Evolutionary conservation across 257 asterid species (phyloP).

Genomic region (Gentiana straminea): DNA sequence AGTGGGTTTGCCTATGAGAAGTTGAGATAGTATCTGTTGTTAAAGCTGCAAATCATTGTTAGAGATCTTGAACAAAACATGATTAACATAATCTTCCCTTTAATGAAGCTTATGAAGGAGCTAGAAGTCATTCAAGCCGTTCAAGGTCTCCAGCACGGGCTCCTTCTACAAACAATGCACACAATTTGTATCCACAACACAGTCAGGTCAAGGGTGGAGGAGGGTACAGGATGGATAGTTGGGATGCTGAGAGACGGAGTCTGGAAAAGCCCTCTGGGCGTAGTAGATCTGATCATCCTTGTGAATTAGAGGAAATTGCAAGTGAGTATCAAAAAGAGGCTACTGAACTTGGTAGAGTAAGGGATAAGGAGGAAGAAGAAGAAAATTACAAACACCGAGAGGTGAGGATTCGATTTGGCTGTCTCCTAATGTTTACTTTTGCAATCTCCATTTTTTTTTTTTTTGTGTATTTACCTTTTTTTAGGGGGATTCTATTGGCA

Average conservation of each 20-base stretch:
- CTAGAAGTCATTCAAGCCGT: constrained; percentile 69
- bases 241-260: constrained; percentile 58
- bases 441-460: background rate
- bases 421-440: constrained; percentile 2
- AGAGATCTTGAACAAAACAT: constrained; percentile 60
- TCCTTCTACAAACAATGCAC: constrained; percentile 36
- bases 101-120: constrained; percentile 99
- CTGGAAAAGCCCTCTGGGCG: constrained; percentile 38
- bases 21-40: constrained; percentile 61
- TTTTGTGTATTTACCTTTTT: too few relatives aligned
- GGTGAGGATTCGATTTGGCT: constrained; percentile 34
- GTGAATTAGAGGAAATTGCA: constrained; percentile 68
- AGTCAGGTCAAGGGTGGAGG: constrained; percentile 59
- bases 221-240: constrained; percentile 51
- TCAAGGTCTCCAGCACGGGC: constrained; percentile 76
- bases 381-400: constrained; percentile 86
- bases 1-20: constrained; percentile 54
- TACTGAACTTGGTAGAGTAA: constrained; percentile 70
- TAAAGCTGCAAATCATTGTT: constrained; percentile 75
- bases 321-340: constrained; percentile 65
- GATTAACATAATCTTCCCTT: constrained; percentile 82
- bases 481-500: background rate
- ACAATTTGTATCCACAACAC: constrained; percentile 51
- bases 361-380: constrained; percentile 96
- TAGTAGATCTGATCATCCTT: constrained; percentile 46